phyloP scores from a whole-genome alignment of 768 basidiomycete genomes.

The Agrocybe chaxingu region DNA sequence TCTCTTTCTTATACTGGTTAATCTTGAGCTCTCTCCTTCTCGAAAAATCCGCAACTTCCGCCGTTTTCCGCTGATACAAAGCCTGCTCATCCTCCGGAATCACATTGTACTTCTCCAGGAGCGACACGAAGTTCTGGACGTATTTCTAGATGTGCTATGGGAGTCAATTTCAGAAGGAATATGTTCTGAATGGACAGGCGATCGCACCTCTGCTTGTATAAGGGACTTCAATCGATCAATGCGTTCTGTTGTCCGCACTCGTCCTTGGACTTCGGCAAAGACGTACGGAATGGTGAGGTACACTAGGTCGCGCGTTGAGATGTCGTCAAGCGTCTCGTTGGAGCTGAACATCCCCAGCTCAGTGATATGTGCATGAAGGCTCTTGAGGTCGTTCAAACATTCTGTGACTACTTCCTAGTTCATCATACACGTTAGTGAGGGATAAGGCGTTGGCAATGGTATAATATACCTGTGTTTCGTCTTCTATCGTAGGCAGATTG shows the following conservation, averaged over 20 bases:
- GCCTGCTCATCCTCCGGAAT: constrained; percentile 57
- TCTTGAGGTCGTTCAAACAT: constrained; percentile 52
- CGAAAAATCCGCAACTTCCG: constrained; percentile 57
- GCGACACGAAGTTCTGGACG: constrained; percentile 41
- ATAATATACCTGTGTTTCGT: constrained; percentile 37
- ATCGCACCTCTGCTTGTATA: constrained; percentile 53
- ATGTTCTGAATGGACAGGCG: neutral
- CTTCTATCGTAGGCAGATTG: constrained; percentile 37
- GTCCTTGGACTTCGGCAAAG: constrained; percentile 60
- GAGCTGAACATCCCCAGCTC: constrained; percentile 74
- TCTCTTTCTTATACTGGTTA: constrained; percentile 84
- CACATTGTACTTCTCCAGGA: constrained; percentile 64
- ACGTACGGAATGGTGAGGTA: constrained; percentile 76
- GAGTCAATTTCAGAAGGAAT: constrained; percentile 14
- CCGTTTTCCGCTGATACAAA: constrained; percentile 47
- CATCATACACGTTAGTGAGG: neutral
- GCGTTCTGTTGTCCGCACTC: constrained; percentile 51
- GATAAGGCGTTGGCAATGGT: neutral
- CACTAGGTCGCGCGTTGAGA: constrained; percentile 70
- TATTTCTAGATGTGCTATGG: constrained; percentile 39
- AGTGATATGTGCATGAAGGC: constrained; percentile 49
- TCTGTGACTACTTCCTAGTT: constrained; percentile 56
- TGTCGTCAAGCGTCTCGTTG: constrained; percentile 81
- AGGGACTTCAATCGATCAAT: constrained; percentile 58
- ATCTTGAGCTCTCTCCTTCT: constrained; percentile 86